Evolutionary conservation across 108 stramenopile species (phyloP), one percentile per base, ranked within the genome.

Genomic region (Chaetoceros tenuissimus): DNA sequence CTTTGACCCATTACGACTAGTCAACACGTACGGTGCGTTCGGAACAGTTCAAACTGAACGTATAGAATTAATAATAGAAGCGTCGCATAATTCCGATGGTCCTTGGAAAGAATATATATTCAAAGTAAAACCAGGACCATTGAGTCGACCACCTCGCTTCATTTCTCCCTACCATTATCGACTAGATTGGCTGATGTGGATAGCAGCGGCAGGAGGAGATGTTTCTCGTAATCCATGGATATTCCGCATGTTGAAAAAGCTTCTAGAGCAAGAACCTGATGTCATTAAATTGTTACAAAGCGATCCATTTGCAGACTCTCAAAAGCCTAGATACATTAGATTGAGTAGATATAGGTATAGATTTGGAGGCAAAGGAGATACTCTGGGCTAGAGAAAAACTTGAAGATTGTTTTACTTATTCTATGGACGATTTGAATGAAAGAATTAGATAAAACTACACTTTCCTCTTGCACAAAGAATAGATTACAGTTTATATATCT

Each of bases 141-240:
- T 81, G 23, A 47, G 57, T 25, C 48, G 63, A 40, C 31, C 40
- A 7, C 76, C 79, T 21, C 26, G 46, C 25, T 81, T 64, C 53
- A 79, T 79, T 20, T 74, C 74, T 20, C 79, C 79, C 2, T 81
- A 81, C 46, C 79, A 81, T 51, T 72, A 79, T 62, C 74, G 83
- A 27, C 46, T 85, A 2, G 79, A 85, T 48, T 85, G 83, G 79
- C 77, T 75, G 51, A 67, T 80, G 58, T 84, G 83, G 83, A 81
- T 84, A 46, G 74, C 79, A 5, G 44, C 61, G 10, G 40, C 58
- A 20, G 34, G 51, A 0, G 72, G 68, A 3, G 46, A 55, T 25
- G 45, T 80, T 2, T 74, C 78, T 27, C 49, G 71, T 22, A 71
- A 66, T 59, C 79, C 74, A 5, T 84, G 83, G 83, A 56, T 84